These are phyloP conservation scores for Fraxinus velutina DNA, from an alignment of 305 asterid genomes.

Conservation along the genomic window DNA sequence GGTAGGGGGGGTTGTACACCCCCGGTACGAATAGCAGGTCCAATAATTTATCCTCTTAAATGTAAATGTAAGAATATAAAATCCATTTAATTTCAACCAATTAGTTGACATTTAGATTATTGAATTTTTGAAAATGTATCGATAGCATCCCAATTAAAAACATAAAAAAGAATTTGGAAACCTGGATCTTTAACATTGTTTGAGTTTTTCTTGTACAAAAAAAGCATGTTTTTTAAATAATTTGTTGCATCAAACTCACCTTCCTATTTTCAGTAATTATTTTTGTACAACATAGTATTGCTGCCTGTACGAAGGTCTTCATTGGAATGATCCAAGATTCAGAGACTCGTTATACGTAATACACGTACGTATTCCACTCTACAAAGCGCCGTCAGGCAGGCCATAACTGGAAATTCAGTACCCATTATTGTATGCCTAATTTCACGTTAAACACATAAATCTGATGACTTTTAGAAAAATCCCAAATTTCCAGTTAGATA, in stretches of 20 bases:
- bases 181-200: background rate
- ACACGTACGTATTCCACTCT: background rate
- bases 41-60: too few relatives aligned
- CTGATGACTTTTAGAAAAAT: conserved; percentile 23
- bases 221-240: too few relatives aligned
- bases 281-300: background rate
- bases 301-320: background rate
- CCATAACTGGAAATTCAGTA: background rate
- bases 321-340: background rate
- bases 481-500: conserved; percentile 19
- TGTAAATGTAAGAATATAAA: too few relatives aligned
- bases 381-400: conserved; percentile 21
- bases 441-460: background rate
- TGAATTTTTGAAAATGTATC: background rate
- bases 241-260: background rate
- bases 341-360: background rate
- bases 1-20: too few relatives aligned
- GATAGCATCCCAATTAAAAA: background rate
- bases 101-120: too few relatives aligned
- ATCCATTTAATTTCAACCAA: too few relatives aligned
- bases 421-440: background rate
- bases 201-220: background rate
- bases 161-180: background rate
- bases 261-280: background rate
- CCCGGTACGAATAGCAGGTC: too few relatives aligned